Evolutionary conservation across 139 green algal genomes (phyloP), one percentile per base, ranked within the genome.

Genomic region (Nannochloris sp.): DNA sequence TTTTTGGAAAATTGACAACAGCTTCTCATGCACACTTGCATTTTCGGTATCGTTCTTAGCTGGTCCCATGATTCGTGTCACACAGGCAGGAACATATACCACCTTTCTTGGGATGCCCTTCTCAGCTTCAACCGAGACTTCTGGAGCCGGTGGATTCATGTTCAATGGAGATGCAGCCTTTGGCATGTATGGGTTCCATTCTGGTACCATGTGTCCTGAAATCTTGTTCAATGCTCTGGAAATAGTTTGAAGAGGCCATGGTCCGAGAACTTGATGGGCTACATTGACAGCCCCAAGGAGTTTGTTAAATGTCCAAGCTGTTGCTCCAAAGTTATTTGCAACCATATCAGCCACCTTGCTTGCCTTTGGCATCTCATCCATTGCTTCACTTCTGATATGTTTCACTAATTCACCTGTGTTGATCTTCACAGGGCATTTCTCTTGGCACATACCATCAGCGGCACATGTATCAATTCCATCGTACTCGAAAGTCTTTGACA

Each of bases 361-460:
- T 21, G 77, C 57, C 7, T 25, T 64, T 16, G 63, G 59, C 60
- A 31, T 60, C 49, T 70, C 56, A n/a, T 71, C 63, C 78, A 89
- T 84, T 16, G 87, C 53, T 59, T 88, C 76, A 11, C 72, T 64
- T 31, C 84, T 73, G 18, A 93, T 72, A 51, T 75, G 27, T 79
- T 96, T 96, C 72, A 96, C 85, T 53, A 96, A 77, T 63, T 92
- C 86, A 19, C 91, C 90, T 15, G 48, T 53, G 86, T 97, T 97
- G 82, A 97, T 97, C 74, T 95, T 95, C 7, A 97, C 91, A 4
- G 91, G 91, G 85, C 91, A 97, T 83, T 96, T 96, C 74, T 93
- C 87, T 80, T 97, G 88, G 78, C 88, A 97, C 87, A 96, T 95
- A 74, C 89, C 88, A 72, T 97, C 88, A 54, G 55, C 66, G 1